Conservation (phyloP, 805 yeast genomes). For the Groenewaldozyma salmanticensis region DNA sequence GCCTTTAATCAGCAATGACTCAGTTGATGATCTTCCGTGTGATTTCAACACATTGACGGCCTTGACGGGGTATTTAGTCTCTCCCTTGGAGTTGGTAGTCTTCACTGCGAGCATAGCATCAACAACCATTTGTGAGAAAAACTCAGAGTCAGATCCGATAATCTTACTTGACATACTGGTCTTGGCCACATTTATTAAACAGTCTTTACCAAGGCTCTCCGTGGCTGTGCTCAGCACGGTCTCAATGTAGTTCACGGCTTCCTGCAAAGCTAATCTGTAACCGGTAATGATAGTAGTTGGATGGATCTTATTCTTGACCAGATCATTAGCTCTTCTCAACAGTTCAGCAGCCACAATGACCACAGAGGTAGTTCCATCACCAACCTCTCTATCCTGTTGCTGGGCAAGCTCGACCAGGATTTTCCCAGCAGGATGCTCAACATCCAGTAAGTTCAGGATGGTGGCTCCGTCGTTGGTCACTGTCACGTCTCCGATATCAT, state of each 20-base stretch:
- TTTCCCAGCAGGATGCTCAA: constrained; percentile 98
- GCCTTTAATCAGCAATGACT: constrained; percentile 81
- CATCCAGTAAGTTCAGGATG: constrained; percentile 79
- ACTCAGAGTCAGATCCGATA: constrained; percentile 87
- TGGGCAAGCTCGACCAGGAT: constrained; percentile 94
- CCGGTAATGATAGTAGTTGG: constrained; percentile 98
- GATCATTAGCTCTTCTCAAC: constrained; percentile 87
- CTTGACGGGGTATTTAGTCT: constrained; percentile 86
- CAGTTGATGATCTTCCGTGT: constrained; percentile 87
- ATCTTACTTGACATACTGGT: constrained; percentile 96
- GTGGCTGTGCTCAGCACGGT: constrained; percentile 79
- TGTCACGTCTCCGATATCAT: constrained; percentile 97
- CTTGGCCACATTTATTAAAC: constrained; percentile 83
- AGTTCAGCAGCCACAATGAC: constrained; percentile 91
- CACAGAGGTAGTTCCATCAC: constrained; percentile 96
- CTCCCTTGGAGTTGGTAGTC: constrained; percentile 82
- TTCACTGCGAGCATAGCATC: constrained; percentile 94
- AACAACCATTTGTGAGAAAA: constrained; percentile 83
- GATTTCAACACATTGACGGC: constrained; percentile 95
- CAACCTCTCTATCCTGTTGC: constrained; percentile 98
- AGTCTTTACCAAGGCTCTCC: constrained; percentile 68
- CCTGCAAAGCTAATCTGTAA: constrained; percentile 84
- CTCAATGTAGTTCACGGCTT: constrained; percentile 76
- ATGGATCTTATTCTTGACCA: constrained; percentile 86
- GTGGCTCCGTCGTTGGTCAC: constrained; percentile 99